phyloP scores from a whole-genome alignment of 2,329 filamentous ascomycete genomes.

The Verticillium albo-atrum region DNA sequence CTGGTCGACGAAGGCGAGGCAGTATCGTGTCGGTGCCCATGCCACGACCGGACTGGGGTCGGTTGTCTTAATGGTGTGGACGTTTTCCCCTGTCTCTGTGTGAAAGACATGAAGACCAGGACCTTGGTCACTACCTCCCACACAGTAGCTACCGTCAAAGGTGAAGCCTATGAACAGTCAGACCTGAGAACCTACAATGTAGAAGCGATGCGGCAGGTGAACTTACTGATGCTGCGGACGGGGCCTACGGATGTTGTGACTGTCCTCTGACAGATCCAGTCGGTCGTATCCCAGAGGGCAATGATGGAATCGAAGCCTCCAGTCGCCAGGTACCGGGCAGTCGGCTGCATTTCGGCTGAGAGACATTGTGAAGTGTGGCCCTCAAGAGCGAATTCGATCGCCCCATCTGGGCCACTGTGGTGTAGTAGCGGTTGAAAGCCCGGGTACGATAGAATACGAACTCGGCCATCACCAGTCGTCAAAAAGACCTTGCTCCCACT shows the following conservation, averaged over 20 bases:
- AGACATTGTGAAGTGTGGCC: slow-evolving; percentile 72
- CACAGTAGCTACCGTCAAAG: slow-evolving; percentile 72
- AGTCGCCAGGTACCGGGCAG: slow-evolving; percentile 66
- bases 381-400: slow-evolving; percentile 57
- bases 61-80: slow-evolving; percentile 67
- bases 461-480: slow-evolving; percentile 66
- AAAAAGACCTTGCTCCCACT: slow-evolving; percentile 66
- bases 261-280: slow-evolving; percentile 72
- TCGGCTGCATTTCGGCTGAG: slow-evolving; percentile 64
- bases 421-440: slow-evolving; percentile 50
- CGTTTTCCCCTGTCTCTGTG: slow-evolving; percentile 67
- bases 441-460: slow-evolving; percentile 67
- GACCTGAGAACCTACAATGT: neutral
- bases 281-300: slow-evolving; percentile 70
- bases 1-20: slow-evolving; percentile 67
- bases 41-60: slow-evolving; percentile 62
- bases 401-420: slow-evolving; percentile 26
- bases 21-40: slow-evolving; percentile 73
- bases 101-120: slow-evolving; percentile 66
- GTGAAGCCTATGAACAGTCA: slow-evolving; percentile 54
- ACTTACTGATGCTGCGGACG: slow-evolving; percentile 62
- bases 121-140: slow-evolving; percentile 69
- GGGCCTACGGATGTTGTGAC: slow-evolving; percentile 65
- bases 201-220: neutral
- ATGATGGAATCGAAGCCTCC: slow-evolving; percentile 74